phyloP scores from a whole-genome alignment of 2,329 filamentous ascomycete genomes.

The Curvularia hawaiiensis region DNA sequence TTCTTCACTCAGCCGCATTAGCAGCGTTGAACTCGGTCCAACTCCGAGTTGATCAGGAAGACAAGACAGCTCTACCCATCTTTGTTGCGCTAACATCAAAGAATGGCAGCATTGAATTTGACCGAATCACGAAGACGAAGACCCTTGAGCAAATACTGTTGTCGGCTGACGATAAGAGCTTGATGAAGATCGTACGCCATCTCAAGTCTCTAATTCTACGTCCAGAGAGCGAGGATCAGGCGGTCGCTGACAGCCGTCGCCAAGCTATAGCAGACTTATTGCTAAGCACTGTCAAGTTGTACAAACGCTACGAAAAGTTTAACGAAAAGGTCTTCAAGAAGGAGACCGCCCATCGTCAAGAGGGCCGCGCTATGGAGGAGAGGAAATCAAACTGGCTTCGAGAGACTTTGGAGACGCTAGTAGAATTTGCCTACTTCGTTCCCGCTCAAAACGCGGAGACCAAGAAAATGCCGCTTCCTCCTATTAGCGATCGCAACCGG shows the following conservation, averaged over 20 bases:
- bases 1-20: constrained; percentile 70
- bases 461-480: constrained; percentile 49
- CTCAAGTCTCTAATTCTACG: constrained; percentile 54
- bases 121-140: constrained; percentile 83
- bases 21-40: constrained; percentile 77
- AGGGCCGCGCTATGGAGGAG: constrained; percentile 11
- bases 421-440: constrained; percentile 58
- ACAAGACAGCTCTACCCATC: constrained; percentile 64
- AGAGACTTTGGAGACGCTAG: constrained; percentile 52
- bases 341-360: constrained; percentile 24
- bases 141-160: constrained; percentile 77
- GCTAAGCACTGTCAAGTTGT: constrained; percentile 55
- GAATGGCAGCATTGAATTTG: constrained; percentile 77
- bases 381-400: constrained; percentile 47
- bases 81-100: constrained; percentile 71
- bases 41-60: constrained; percentile 62
- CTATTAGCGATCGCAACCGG: constrained; percentile 54
- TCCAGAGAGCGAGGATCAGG: constrained; percentile 53
- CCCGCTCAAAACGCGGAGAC: constrained; percentile 42
- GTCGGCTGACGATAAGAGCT: constrained; percentile 57
- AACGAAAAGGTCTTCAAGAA: constrained; percentile 37
- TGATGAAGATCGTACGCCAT: constrained; percentile 59
- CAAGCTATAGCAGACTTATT: constrained; percentile 59
- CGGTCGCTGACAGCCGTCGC: constrained; percentile 53
- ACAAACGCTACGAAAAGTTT: constrained; percentile 38